Percentiles rank a stretch among this genome's conserved stretches.
These are phyloP conservation scores for Artemisia annua DNA, from an alignment of 129 eudicot species.

Conservation along the genomic window DNA sequence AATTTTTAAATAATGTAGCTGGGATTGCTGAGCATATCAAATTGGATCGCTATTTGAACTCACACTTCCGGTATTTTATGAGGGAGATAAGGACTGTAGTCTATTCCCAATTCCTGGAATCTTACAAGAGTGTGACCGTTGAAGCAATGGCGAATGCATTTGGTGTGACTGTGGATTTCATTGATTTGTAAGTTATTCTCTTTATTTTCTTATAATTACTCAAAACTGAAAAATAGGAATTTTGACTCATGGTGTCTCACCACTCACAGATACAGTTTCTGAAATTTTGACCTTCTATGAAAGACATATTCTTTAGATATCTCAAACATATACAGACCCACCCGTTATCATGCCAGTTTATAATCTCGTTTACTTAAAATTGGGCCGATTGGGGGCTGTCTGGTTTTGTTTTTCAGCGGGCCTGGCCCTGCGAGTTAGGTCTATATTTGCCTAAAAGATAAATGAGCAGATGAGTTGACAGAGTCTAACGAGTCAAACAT, in stretches of 20 bases:
- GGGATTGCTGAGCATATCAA: slow-evolving; percentile 77
- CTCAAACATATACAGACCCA: no score
- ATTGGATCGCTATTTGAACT: slow-evolving; percentile 69
- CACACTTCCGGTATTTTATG: slow-evolving; percentile 83
- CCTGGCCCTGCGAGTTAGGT: no score
- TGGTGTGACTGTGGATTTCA: slow-evolving; percentile 81
- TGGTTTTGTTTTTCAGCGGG: no score
- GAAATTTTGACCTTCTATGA: background rate
- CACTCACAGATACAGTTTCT: no score
- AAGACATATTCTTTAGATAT: background rate
- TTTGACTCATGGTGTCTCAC: background rate
- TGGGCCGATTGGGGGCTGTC: no score
- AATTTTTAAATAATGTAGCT: slow-evolving; percentile 31
- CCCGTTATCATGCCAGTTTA: no score
- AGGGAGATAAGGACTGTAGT: slow-evolving; percentile 82
- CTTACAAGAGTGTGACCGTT: slow-evolving; percentile 88
- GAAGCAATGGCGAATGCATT: slow-evolving; percentile 94
- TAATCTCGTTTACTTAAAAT: no score
- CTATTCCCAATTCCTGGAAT: slow-evolving; percentile 83
- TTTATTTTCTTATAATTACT: background rate
- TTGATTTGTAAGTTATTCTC: slow-evolving; percentile 52
- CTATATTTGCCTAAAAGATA: no score
- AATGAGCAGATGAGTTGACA: no score
- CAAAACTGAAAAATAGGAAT: slow-evolving; percentile 1
- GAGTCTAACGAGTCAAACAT: no score